Conservation (phyloP, 257 asterid species). For the Verbascum thapsus region DNA sequence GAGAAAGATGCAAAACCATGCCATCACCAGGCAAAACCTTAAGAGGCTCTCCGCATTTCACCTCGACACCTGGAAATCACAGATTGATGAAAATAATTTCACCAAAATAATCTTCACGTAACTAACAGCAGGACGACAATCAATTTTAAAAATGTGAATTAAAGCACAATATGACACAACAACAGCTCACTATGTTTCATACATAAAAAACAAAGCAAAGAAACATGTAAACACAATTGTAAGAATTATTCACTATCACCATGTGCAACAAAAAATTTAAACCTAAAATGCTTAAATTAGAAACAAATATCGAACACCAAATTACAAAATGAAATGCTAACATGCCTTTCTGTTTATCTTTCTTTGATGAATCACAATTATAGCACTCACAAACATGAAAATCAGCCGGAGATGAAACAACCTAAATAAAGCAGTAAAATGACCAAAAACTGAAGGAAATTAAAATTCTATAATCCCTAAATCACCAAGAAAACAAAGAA, state of each 20-base stretch:
- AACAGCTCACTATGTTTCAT: too few relatives aligned
- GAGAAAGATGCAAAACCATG: conserved; percentile 71
- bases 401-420: too few relatives aligned
- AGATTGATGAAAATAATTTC: conserved; percentile 4
- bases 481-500: too few relatives aligned
- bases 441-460: not conserved
- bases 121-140: too few relatives aligned
- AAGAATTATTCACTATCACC: too few relatives aligned
- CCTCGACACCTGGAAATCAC: conserved; percentile 61
- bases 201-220: too few relatives aligned
- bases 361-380: not conserved
- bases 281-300: too few relatives aligned
- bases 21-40: conserved; percentile 57
- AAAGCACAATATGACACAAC: too few relatives aligned
- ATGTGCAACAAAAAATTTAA: not conserved
- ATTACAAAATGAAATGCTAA: conserved; percentile 7
- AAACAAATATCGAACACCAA: not conserved
- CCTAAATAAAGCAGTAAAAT: not conserved
- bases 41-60: conserved; percentile 57
- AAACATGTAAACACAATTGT: too few relatives aligned
- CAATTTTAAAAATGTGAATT: too few relatives aligned
- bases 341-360: not conserved
- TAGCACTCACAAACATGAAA: not conserved
- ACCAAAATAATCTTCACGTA: not conserved
- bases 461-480: too few relatives aligned